phyloP scores from a whole-genome alignment of 2,329 filamentous ascomycete species.

The Sphaerulina vaccinii region DNA sequence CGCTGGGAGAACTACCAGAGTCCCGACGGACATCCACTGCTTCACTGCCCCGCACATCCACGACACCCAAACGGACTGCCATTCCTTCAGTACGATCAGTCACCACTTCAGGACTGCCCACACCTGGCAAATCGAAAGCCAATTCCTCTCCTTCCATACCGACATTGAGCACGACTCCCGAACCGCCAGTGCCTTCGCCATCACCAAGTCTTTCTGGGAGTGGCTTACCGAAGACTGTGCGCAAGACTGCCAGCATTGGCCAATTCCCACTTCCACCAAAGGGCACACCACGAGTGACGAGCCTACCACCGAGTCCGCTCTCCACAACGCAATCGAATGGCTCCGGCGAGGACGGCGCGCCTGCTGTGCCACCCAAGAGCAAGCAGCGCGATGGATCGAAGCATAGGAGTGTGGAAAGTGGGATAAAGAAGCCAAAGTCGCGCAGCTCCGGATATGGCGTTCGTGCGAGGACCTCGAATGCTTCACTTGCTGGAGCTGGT shows the following conservation, averaged over 20 bases:
- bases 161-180: slow-evolving; percentile 46
- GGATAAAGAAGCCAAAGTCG: slow-evolving; percentile 30
- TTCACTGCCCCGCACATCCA: slow-evolving; percentile 36
- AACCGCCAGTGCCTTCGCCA: slow-evolving; percentile 15
- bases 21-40: slow-evolving; percentile 31
- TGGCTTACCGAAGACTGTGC: slow-evolving; percentile 59
- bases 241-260: slow-evolving; percentile 90
- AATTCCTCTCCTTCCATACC: slow-evolving; percentile 58
- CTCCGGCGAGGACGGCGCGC: slow-evolving; percentile 30
- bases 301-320: slow-evolving; percentile 58
- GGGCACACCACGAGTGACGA: slow-evolving; percentile 57
- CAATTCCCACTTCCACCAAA: slow-evolving; percentile 88
- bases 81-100: slow-evolving; percentile 33
- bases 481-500: slow-evolving; percentile 37
- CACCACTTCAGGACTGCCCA: slow-evolving; percentile 55
- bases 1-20: slow-evolving; percentile 42
- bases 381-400: slow-evolving; percentile 31
- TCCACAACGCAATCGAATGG: slow-evolving; percentile 48
- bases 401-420: slow-evolving; percentile 35
- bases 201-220: slow-evolving; percentile 15
- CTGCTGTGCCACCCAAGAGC: slow-evolving; percentile 35
- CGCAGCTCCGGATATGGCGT: slow-evolving; percentile 42
- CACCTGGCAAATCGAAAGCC: slow-evolving; percentile 40
- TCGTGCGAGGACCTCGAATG: slow-evolving; percentile 46
- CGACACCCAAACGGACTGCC: slow-evolving; percentile 32